Evolutionary conservation across 805 yeast species (phyloP), one percentile per base, ranked within the genome.

Genomic region (Hanseniaspora valbyensis): DNA sequence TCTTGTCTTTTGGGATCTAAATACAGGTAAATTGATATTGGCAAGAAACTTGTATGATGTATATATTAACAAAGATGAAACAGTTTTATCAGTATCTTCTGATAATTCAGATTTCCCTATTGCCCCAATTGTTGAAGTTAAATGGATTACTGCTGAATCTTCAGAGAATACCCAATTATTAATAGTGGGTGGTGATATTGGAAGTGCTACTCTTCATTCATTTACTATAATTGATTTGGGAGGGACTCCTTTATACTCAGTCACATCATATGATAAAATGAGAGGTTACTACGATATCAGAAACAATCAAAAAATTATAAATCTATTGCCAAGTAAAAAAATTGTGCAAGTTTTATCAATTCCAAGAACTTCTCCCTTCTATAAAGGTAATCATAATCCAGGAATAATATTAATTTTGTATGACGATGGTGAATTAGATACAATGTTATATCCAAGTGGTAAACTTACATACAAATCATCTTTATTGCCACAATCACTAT

Each of bases 1-100:
- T 0, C 59, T 92, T 33, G 95, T 78, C 1, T 92, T 92, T 60
- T 92, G 97, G 96, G 98, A 92, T 64, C 83, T 86, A 1, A 73
- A 78, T 29, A 80, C 80, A 33, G 96, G 94, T 0, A 76, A 77
- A 14, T 66, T 78, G 40, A 69, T 92, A 13, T 80, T 80, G 49
- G 92, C 96, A 0, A 74, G 96, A 56, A 74, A 84, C 1, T 54
- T 82, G 4, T 74, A 74, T 54, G 94, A 84, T 45, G 69, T 78
- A 2, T 75, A 77, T 50, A 75, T 87, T 8, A 81, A 85, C 58
- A 60, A 65, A 19, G 33, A n/a, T 8, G 45, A 41, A 6, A 28
- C 38, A n/a, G 21, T 22, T 30, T 22, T 44, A 49, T 37, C 53
- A 46, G 54, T 30, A 61, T 69, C 61, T 61, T 24, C 30, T 18